Evolutionary conservation across 306 rosid species (phyloP).

Genomic region (Arachis hypogaea): DNA sequence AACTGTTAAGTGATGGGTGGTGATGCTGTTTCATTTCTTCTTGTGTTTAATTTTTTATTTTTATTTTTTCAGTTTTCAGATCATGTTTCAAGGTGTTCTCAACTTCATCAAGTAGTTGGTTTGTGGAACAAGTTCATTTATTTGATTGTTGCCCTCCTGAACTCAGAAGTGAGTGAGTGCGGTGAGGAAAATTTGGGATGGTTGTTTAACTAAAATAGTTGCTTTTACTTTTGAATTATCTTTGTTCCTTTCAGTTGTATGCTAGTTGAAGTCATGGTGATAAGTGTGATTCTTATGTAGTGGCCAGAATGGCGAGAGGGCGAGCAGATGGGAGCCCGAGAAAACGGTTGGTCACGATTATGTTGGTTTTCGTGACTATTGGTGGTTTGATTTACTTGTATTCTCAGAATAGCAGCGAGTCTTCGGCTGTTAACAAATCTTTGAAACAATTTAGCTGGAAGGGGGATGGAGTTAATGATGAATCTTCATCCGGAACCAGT

Average conservation of each 20-base stretch:
- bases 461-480: slow-evolving; percentile 53
- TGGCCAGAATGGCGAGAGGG: slow-evolving; percentile 65
- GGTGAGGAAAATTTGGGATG: slow-evolving; percentile 41
- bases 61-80: slow-evolving; percentile 21
- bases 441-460: slow-evolving; percentile 55
- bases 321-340: slow-evolving; percentile 64
- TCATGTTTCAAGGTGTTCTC: slow-evolving; percentile 38
- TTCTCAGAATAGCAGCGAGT: slow-evolving; percentile 55
- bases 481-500: slow-evolving; percentile 46
- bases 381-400: slow-evolving; percentile 66
- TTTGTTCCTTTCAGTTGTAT: neutral
- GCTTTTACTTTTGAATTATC: slow-evolving; percentile 18
- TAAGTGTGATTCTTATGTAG: slow-evolving; percentile 40
- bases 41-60: neutral
- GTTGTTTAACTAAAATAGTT: slow-evolving; percentile 31
- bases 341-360: slow-evolving; percentile 53
- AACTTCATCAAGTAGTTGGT: slow-evolving; percentile 26
- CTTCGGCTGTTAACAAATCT: slow-evolving; percentile 66
- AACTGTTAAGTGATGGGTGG: slow-evolving; percentile 11
- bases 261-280: slow-evolving; percentile 37
- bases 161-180: slow-evolving; percentile 39
- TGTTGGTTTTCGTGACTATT: slow-evolving; percentile 56
- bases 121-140: slow-evolving; percentile 26
- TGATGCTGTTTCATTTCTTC: slow-evolving; percentile 35
- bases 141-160: slow-evolving; percentile 30